Base-by-base conservation (phyloP, 2,329 filamentous ascomycete genomes). In the Didymella segeticola region DNA sequence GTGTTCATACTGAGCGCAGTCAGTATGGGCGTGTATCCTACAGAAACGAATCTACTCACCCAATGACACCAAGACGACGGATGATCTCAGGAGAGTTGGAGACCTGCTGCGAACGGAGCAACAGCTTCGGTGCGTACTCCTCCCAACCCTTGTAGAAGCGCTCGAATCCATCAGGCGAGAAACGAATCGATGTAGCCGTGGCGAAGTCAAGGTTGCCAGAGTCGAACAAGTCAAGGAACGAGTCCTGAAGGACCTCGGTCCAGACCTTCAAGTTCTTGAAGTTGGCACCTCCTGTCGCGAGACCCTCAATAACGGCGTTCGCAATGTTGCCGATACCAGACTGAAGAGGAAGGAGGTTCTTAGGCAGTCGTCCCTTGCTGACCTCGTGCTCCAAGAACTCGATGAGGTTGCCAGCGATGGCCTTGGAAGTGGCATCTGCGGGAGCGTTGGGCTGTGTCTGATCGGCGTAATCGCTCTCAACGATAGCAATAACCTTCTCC, bases 181-280 rank as follows among this genome's bases (percentile, higher is more conserved):
- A 96, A 64, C 91, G 90, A 69, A 96, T 91, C 2, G 89, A 93
- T 6, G 91, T 96, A 31, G 91, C 91, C 0, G 91, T 96, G 37
- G 91, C 92, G 68, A 95, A 96, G 78, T 96, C 90, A 17, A 96
- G 83, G 70, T 90, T 88, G 22, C 91, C 91, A 55, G 86, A 89
- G 80, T 96, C 92, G 77, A 96, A 96, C 48, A 96, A 88, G 73
- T 96, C 92, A 20, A 96, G 84, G 85, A 96, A 96, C 19, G 89
- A 92, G 74, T 96, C 91, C 79, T 96, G 91, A 52, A 96, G 86
- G 41, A 96, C 91, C 77, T 96, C 91, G 20, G 92, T 96, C 92
- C 91, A 96, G 31, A 96, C 92, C 73, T 89, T 92, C 53, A 96
- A 83, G 79, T 96, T 90, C 71, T 86, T 84, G 82, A 96, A 96